Evolutionary conservation across 352 stramenopile species (phyloP).

Genomic region (Detonula confervacea): DNA sequence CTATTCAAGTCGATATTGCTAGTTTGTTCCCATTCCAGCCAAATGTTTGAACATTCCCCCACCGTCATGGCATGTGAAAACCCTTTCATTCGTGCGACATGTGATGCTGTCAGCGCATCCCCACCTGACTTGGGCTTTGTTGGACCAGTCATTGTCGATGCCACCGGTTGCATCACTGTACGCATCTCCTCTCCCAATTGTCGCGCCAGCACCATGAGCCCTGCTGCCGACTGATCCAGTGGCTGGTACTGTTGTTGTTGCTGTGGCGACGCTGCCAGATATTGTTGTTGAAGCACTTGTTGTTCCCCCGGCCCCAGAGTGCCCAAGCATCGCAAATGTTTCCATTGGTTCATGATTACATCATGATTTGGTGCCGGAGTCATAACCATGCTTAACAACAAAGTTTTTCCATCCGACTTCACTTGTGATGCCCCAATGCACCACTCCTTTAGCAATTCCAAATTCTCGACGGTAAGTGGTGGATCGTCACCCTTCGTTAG

Average conservation of each 20-base stretch:
- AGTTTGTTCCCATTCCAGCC: neutral
- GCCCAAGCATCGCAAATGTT: neutral
- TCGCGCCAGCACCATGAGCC: too few relatives aligned
- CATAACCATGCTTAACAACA: neutral
- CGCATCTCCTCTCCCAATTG: neutral
- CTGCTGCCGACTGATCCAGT: too few relatives aligned
- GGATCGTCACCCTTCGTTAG: neutral
- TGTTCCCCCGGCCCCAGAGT: neutral
- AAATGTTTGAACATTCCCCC: too few relatives aligned
- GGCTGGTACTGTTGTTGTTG: neutral
- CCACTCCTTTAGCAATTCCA: neutral
- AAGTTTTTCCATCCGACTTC: neutral
- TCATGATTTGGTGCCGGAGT: neutral
- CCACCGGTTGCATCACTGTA: neutral
- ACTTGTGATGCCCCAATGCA: neutral
- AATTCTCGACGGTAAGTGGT: neutral
- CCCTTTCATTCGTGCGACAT: neutral
- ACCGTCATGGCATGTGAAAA: neutral
- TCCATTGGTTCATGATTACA: neutral
- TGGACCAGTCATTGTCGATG: too few relatives aligned
- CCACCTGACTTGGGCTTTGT: neutral
- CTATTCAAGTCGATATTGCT: neutral
- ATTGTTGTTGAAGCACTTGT: neutral
- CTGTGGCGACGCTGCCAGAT: neutral
- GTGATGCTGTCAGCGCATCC: neutral